These are phyloP conservation scores for Logfia minima DNA, from an alignment of 129 eudicot genomes.

Conservation along the genomic window DNA sequence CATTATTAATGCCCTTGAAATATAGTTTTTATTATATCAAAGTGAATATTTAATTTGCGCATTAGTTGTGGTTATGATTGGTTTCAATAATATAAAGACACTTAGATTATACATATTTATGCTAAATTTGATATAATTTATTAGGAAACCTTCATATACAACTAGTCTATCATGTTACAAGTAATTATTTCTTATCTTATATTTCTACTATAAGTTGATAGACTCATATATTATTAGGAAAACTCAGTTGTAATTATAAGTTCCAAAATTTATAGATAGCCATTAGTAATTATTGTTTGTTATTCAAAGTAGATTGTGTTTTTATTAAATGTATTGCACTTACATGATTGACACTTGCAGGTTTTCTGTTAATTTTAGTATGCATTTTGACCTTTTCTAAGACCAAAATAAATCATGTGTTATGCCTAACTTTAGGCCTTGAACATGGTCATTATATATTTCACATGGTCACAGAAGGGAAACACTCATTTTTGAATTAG, in stretches of 20 bases:
- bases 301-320: background rate
- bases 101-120: slow-evolving; percentile 37
- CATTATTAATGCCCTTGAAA: slow-evolving; percentile 34
- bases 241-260: background rate
- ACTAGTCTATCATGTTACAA: background rate
- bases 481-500: background rate
- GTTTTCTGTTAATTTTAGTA: background rate
- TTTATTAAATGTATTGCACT: background rate
- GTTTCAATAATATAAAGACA: slow-evolving; percentile 25
- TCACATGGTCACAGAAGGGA: slow-evolving; percentile 35
- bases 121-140: slow-evolving; percentile 26
- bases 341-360: background rate
- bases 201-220: background rate
- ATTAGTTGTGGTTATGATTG: slow-evolving; percentile 42
- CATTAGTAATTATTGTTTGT: background rate
- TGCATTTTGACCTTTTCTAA: background rate
- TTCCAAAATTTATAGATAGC: no score
- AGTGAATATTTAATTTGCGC: slow-evolving; percentile 14
- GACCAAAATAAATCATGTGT: slow-evolving; percentile 11
- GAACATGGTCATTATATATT: slow-evolving; percentile 29
- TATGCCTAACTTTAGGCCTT: slow-evolving; percentile 37
- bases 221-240: background rate
- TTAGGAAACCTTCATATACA: slow-evolving; percentile 8
- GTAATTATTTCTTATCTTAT: background rate
- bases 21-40: slow-evolving; percentile 3